These are phyloP conservation scores for Boletellus sp. DNA, from an alignment of 768 basidiomycete genomes.

Conservation along the genomic window DNA sequence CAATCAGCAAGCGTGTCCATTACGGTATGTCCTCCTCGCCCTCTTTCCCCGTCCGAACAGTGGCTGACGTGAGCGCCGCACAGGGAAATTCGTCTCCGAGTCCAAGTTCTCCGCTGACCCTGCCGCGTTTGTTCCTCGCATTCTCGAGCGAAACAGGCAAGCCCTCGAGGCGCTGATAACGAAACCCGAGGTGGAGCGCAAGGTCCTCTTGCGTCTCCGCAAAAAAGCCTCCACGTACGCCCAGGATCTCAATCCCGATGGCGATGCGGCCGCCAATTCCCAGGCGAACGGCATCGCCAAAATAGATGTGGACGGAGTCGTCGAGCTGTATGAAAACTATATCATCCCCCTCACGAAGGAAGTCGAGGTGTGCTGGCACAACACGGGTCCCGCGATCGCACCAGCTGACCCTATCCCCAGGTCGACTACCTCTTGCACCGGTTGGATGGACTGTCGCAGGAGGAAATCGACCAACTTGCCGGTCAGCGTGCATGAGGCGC, in stretches of 20 bases:
- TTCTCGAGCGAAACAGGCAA: constrained; percentile 69
- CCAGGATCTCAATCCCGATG: constrained; percentile 75
- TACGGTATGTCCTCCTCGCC: constrained; percentile 64
- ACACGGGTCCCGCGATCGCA: neutral
- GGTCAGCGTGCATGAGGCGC: constrained; percentile 10
- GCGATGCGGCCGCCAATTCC: constrained; percentile 41
- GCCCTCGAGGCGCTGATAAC: constrained; percentile 87
- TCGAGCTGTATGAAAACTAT: constrained; percentile 89
- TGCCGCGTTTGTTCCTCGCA: constrained; percentile 88
- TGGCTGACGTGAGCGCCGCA: neutral
- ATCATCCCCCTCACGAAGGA: constrained; percentile 98
- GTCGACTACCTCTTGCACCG: constrained; percentile 94
- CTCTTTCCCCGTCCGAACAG: neutral
- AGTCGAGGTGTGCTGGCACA: constrained; percentile 72
- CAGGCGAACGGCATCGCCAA: constrained; percentile 45
- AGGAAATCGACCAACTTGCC: constrained; percentile 69
- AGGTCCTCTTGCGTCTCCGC: constrained; percentile 73
- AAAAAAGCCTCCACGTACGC: constrained; percentile 83
- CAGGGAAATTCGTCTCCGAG: constrained; percentile 99
- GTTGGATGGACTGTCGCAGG: constrained; percentile 78
- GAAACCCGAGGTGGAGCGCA: constrained; percentile 93
- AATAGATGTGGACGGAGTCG: constrained; percentile 91
- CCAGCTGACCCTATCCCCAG: constrained; percentile 37
- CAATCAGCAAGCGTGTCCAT: constrained; percentile 97
- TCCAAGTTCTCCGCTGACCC: constrained; percentile 91